Evolutionary conservation across 176 grass and related monocot species (phyloP).

Genomic region (Zoysia pacifica): DNA sequence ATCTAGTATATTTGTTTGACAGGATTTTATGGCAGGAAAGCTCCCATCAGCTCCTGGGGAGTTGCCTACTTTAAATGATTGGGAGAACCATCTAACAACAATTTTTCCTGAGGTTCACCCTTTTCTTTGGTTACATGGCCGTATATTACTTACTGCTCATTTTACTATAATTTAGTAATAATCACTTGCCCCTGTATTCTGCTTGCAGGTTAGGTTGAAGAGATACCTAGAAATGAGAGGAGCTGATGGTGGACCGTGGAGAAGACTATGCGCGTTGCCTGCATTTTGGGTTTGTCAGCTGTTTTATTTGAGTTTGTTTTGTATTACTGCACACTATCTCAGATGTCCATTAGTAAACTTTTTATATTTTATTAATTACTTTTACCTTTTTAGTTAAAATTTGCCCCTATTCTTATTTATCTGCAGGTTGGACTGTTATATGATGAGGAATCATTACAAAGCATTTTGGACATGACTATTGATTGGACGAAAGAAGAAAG

Average conservation of each 20-base stretch:
- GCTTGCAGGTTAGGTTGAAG: conserved; percentile 86
- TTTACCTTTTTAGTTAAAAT: background rate
- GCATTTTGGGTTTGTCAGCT: conserved; percentile 80
- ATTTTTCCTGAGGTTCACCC: conserved; percentile 91
- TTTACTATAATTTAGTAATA: background rate
- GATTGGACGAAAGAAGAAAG: conserved; percentile 96
- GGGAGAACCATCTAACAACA: conserved; percentile 99
- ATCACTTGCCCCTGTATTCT: conserved; percentile 15
- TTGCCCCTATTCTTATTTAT: background rate
- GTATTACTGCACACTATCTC: conserved; percentile 10
- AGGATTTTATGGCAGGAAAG: conserved; percentile 98
- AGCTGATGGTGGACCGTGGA: conserved; percentile 96
- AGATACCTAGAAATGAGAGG: conserved; percentile 98
- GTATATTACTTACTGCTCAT: background rate
- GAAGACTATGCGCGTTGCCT: conserved; percentile 87
- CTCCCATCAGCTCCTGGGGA: conserved; percentile 74
- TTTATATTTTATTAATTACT: background rate
- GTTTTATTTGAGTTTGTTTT: background rate
- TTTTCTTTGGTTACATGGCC: background rate
- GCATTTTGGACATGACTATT: conserved; percentile 76
- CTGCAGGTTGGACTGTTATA: conserved; percentile 83
- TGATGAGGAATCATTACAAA: conserved; percentile 84
- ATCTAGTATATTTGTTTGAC: conserved; percentile 32
- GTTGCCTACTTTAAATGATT: conserved; percentile 88
- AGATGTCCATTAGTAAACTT: background rate